Evolutionary conservation across 257 asterid species (phyloP), one percentile per base, ranked within the genome.

Genomic region (Hygrophila difformis): DNA sequence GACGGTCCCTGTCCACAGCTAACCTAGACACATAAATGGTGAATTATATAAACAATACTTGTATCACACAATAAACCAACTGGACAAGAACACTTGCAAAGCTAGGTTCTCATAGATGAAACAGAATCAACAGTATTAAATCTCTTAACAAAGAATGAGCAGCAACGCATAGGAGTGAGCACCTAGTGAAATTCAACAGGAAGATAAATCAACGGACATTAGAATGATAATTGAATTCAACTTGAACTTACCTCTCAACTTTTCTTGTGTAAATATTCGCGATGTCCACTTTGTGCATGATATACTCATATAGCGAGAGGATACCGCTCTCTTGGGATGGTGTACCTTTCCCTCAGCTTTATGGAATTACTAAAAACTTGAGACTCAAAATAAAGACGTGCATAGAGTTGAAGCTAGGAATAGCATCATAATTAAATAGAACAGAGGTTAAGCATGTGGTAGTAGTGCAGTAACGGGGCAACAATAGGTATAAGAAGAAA

Each of bases 401-500:
- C 5, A 7, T 24, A 24, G 29, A 2, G 7, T 7, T 24, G 3
- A 7, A 2, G 29, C 29, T 24, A 24, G 29, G 29, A 24, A 3
- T 24, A 24, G 29, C 29, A 24, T 7, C 7, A 24, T 2, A 24
- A 24, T 24, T 2, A 3, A 24, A 24, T 24, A 24, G 5, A 7
- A 24, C 92, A 46, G 95, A 76, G 59, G 81, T 95, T 20, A 84
- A 61, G 81, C 97, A 56, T 76, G 84, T 3, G 87, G 84, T 22
- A 84, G 83, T 54, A 84, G 93, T 55, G 92, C 93, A 38, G 94
- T 68, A 88, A 65, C 82, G 84, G 81, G 74, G 84, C 95, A 21
- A 87, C 93, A 55, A 87, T 89, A 5, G 97, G 97, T 94, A 87
- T 88, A n/a, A n/a, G n/a, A n/a, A n/a, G n/a, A n/a, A n/a, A n/a